These are phyloP conservation scores for Alternaria infectoria DNA, from an alignment of 2,329 filamentous ascomycete genomes.

Conservation along the genomic window DNA sequence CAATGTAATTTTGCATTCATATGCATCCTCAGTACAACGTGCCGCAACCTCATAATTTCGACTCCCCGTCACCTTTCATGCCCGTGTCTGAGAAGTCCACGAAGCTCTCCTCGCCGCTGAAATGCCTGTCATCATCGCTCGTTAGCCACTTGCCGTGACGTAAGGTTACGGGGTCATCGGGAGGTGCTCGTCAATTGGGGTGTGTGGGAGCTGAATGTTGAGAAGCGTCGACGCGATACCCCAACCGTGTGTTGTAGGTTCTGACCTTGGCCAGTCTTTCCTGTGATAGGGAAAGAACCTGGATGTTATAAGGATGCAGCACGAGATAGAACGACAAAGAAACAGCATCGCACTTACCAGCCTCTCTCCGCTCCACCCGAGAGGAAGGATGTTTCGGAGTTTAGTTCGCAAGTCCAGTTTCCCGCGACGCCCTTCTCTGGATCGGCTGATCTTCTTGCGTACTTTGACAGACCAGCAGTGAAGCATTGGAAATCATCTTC, in stretches of 20 bases:
- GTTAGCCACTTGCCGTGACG: constrained; percentile 7
- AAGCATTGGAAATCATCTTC: constrained; percentile 84
- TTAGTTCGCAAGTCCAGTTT: constrained; percentile 79
- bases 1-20: neutral
- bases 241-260: neutral
- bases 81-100: constrained; percentile 35
- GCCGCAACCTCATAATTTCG: constrained; percentile 34
- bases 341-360: constrained; percentile 66
- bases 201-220: neutral
- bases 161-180: neutral
- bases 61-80: constrained; percentile 15
- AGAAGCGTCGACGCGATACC: neutral
- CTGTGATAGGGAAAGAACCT: constrained; percentile 8
- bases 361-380: constrained; percentile 82
- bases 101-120: constrained; percentile 48
- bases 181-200: neutral
- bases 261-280: constrained; percentile 17
- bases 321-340: neutral
- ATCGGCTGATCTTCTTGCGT: constrained; percentile 55
- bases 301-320: neutral
- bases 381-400: constrained; percentile 87
- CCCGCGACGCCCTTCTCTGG: constrained; percentile 70
- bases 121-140: constrained; percentile 31
- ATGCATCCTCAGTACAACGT: neutral
- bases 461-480: constrained; percentile 81